Conservation (phyloP, 345 rosid genomes). For the Populus davidiana region DNA sequence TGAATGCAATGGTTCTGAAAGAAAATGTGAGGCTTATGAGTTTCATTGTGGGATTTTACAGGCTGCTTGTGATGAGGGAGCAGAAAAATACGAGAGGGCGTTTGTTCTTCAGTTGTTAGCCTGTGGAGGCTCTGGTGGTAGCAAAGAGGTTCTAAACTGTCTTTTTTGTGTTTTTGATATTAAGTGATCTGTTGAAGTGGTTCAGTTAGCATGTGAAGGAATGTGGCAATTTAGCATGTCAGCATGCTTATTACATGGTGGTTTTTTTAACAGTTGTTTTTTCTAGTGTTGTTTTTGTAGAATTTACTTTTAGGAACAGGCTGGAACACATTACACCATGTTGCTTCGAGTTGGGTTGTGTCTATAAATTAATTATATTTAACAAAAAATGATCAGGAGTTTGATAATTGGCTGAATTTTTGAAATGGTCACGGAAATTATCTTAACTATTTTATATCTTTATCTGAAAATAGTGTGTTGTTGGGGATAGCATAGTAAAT, state of each 20-base stretch:
- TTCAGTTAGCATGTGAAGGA: background rate
- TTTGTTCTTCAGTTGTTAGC: conserved; percentile 73
- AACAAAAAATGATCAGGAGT: too few species aligned
- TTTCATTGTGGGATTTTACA: conserved; percentile 30
- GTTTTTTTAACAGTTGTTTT: background rate
- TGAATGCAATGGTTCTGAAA: background rate
- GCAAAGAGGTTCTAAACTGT: conserved; percentile 56
- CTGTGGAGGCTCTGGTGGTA: conserved; percentile 38
- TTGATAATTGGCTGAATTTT: background rate
- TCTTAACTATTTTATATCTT: background rate
- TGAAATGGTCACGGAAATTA: background rate
- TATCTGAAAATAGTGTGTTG: background rate
- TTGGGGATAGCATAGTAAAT: background rate
- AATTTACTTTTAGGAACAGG: background rate
- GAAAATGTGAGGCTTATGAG: background rate
- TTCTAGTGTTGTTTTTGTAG: background rate
- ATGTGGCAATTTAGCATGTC: background rate
- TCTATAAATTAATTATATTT: background rate
- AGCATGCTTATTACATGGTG: background rate
- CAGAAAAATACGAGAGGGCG: conserved; percentile 76
- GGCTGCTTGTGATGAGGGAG: conserved; percentile 72
- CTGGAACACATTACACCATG: background rate
- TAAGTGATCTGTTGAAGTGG: background rate
- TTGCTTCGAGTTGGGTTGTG: background rate
- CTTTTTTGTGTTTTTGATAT: conserved; percentile 1